These are phyloP conservation scores for Populus alba DNA, from an alignment of 345 rosid species.

Conservation along the genomic window DNA sequence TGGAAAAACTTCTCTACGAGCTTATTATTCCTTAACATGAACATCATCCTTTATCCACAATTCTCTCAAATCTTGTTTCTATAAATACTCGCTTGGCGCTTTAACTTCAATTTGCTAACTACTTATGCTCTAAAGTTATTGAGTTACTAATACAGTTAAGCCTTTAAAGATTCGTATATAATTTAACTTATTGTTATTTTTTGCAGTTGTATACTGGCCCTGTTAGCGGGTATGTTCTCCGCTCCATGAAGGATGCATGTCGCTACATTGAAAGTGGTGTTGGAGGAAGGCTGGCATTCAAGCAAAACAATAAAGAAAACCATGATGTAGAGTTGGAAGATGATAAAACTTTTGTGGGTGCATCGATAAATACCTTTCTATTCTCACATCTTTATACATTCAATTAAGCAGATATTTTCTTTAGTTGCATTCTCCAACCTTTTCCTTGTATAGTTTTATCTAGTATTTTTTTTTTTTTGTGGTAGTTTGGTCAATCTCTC, in stretches of 20 bases:
- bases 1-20: constrained; percentile 3
- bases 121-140: constrained; percentile 1
- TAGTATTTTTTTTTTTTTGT: neutral
- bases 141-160: neutral
- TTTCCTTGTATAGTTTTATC: neutral
- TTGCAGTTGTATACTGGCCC: constrained; percentile 82
- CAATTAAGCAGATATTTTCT: constrained; percentile 2
- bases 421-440: neutral
- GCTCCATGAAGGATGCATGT: constrained; percentile 74
- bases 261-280: constrained; percentile 71
- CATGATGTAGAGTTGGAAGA: constrained; percentile 42
- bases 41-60: neutral
- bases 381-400: neutral
- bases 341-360: constrained; percentile 48
- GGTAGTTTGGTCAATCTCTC: neutral
- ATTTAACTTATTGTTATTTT: constrained; percentile 11
- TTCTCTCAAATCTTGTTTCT: neutral
- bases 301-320: constrained; percentile 39
- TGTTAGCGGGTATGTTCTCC: constrained; percentile 68
- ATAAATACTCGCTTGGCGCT: neutral
- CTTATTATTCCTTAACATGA: neutral
- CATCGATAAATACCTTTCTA: neutral
- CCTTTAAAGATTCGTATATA: neutral
- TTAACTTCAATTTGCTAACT: neutral
- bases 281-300: constrained; percentile 57